Evolutionary conservation across 345 rosid species (phyloP).

Genomic region (Eutrema japonicum): DNA sequence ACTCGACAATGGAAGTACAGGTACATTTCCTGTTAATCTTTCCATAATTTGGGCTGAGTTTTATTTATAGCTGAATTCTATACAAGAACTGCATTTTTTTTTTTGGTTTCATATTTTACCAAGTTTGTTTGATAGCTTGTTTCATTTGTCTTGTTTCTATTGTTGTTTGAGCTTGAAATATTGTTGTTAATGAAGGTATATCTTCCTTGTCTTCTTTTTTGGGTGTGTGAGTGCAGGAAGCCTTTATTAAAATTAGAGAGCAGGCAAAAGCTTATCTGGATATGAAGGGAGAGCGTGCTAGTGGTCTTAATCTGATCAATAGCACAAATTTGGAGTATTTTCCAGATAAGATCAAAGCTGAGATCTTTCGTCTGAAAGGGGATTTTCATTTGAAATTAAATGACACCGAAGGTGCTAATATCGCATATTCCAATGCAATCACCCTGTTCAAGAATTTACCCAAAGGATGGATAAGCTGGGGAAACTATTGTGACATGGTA

Average conservation of each 20-base stretch:
- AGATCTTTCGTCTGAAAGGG: conserved; percentile 83
- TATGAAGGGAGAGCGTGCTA: conserved; percentile 88
- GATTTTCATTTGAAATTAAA: conserved; percentile 81
- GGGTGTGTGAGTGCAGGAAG: conserved; percentile 68
- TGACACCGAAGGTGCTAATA: conserved; percentile 82
- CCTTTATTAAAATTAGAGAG: conserved; percentile 95
- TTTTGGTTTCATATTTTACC: background rate
- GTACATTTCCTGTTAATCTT: conserved; percentile 47
- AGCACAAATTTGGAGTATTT: conserved; percentile 94
- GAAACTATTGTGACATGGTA: conserved; percentile 97
- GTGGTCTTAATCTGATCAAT: conserved; percentile 85
- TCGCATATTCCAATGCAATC: conserved; percentile 85
- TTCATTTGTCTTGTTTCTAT: conserved; percentile 11
- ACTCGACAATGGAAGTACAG: conserved; percentile 99
- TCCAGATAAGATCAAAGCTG: conserved; percentile 86
- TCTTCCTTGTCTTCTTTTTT: conserved; percentile 36
- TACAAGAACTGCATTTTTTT: conserved; percentile 8
- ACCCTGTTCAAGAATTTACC: conserved; percentile 86
- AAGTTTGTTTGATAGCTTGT: conserved; percentile 14
- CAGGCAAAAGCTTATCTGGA: conserved; percentile 96
- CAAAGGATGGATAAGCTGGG: conserved; percentile 99
- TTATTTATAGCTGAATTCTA: background rate
- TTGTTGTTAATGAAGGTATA: background rate
- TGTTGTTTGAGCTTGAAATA: conserved; percentile 24
- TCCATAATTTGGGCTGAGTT: conserved; percentile 3